Base-by-base conservation (phyloP, 305 asterid species). In the Fraxinus albicans region DNA sequence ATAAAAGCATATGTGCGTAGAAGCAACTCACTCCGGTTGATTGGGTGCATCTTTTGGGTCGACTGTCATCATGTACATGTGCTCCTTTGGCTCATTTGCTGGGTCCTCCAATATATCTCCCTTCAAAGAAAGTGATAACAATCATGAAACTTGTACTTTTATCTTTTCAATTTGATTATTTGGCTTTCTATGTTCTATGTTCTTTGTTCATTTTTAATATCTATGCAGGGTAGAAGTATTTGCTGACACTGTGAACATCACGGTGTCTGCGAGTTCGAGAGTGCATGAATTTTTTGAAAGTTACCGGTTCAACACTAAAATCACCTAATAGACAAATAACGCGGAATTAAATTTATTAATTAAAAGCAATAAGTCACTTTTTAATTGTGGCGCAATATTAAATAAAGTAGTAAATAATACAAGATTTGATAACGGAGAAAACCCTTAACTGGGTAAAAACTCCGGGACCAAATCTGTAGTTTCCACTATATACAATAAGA, bases 51-150 rank as follows among this genome's bases (percentile, higher is more conserved):
- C 91, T 84, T 85, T 88, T 0, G 98, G 99, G 88, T 91, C 91
- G 79, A 89, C 94, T 15, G 88, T 85, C 95, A 94, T 90, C 98
- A 93, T 92, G 91, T 90, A 94, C 98, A 94, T 96, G 88, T 94
- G 98, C 87, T 94, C 95, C 80, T 90, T 91, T n/a, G 98, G 97
- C 91, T 93, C 98, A 77, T 92, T 96, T 73, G 94, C 96, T 53
- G 98, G 98, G 89, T 94, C 95, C 90, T 94, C 98, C 86, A 94
- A 86, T 85, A 96, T 91, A 87, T 96, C 99, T 33, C 98, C 98
- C 98, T 93, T 50, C 33, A 83, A 72, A 7, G 31, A 21, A 58
- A 60, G 31, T 25, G 27, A 25, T 25, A 25, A 25, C 27, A 96
- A 35, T 0, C 35, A 33, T 33, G 35, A 33, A 33, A 33, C 12